Evolutionary conservation across 192 early-diverging fungal genomes (phyloP), one percentile per base, ranked within the genome.

Genomic region (Podila minutissima): DNA sequence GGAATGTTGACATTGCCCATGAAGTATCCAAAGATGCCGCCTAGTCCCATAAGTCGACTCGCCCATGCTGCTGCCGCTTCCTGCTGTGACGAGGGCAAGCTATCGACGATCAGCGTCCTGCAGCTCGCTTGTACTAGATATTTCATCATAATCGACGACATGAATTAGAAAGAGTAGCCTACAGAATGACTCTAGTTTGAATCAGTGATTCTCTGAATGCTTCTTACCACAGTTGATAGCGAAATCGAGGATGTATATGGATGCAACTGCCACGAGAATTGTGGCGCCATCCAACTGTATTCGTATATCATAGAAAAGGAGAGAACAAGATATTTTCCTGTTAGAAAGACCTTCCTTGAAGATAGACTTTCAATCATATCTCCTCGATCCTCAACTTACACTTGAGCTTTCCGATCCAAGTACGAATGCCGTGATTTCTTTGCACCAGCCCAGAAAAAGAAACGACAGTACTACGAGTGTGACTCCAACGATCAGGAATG

Each of bases 241-340:
- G 87, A 99, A 98, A 87, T 99, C 97, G 24, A 99, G 83, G 12
- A 93, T 67, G 75, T 96, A 99, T 65, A 99, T 96, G 12, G 92
- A 91, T 8, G 82, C 41, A 11, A 99, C 93, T 17, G 95, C 96
- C 59, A 94, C 74, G 32, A 88, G 67, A 35, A 94, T 90, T 5
- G 92, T 86, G 29, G 71, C 65, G 8, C 57, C 65, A 24, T 59
- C 50, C 33, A 72, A 31, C 81, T 82, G 24, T 24, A 55, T 55
- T 7, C 53, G 17, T n/a, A 64, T 41, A 12, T 26, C 13, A 48
- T 8, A 37, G 5, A n/a, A n/a, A n/a, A 33, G 41, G 10, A 60
- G 35, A 48, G 33, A 33, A 33, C 37, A 29, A 60, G 12, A 2
- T 4, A 15, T 15, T 0, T 0, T 8, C 8, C 0, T 8, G 37